These are phyloP conservation scores for Cyphellophora attinorum DNA, from an alignment of 2,329 filamentous ascomycete species.

Conservation along the genomic window DNA sequence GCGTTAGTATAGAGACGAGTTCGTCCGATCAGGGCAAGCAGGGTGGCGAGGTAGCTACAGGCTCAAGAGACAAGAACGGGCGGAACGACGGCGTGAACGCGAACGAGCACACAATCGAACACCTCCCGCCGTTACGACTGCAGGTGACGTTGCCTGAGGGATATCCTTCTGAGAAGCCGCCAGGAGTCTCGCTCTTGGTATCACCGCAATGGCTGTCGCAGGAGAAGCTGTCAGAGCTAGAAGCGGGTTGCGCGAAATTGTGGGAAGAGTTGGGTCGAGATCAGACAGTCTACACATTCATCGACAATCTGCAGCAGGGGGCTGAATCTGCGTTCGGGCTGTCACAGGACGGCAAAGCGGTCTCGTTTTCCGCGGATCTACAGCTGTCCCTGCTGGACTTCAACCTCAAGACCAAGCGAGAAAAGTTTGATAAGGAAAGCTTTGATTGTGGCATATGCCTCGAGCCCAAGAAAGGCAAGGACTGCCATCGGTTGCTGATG, in stretches of 20 bases:
- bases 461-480: slow-evolving; percentile 79
- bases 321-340: slow-evolving; percentile 47
- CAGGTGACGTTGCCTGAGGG: slow-evolving; percentile 42
- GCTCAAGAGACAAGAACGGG: slow-evolving; percentile 17
- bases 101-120: slow-evolving; percentile 37
- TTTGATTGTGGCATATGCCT: slow-evolving; percentile 84
- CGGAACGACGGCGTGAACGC: slow-evolving; percentile 23
- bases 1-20: slow-evolving; percentile 25
- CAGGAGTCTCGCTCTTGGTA: slow-evolving; percentile 35
- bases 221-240: slow-evolving; percentile 33
- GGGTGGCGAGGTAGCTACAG: slow-evolving; percentile 5
- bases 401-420: slow-evolving; percentile 63
- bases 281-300: slow-evolving; percentile 49
- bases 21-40: slow-evolving; percentile 6
- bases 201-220: slow-evolving; percentile 44
- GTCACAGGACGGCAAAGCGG: slow-evolving; percentile 25
- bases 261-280: slow-evolving; percentile 53
- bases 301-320: slow-evolving; percentile 50
- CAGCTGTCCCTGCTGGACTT: slow-evolving; percentile 69
- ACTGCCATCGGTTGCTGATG: slow-evolving; percentile 70
- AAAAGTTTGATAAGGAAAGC: slow-evolving; percentile 70
- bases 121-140: slow-evolving; percentile 48
- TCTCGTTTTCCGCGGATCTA: slow-evolving; percentile 36
- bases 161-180: slow-evolving; percentile 46
- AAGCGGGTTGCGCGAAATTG: slow-evolving; percentile 36